Evolutionary conservation across 305 asterid species (phyloP).

Genomic region (Stenogyne calaminthoides): DNA sequence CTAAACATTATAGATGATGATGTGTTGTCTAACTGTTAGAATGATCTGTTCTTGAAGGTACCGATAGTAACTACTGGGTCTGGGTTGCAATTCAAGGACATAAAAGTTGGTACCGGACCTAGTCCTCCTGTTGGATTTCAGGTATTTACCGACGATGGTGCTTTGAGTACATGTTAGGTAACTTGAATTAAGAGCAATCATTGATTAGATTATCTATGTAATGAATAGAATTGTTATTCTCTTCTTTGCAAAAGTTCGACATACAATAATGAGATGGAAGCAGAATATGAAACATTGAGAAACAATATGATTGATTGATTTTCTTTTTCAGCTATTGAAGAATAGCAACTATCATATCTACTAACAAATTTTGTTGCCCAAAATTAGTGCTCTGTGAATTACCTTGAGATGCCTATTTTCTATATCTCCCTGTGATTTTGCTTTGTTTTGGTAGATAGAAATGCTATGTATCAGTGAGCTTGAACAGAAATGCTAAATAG

Average conservation of each 20-base stretch:
- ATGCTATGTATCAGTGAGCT: neutral
- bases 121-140: conserved; percentile 97
- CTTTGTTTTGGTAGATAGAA: neutral
- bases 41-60: conserved; percentile 47
- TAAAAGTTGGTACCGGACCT: conserved; percentile 87
- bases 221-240: neutral
- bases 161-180: neutral
- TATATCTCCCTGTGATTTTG: neutral
- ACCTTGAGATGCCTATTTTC: neutral
- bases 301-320: neutral
- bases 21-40: conserved; percentile 20
- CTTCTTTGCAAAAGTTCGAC: neutral
- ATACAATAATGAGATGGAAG: neutral
- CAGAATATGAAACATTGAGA: neutral
- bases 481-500: neutral
- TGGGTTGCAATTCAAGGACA: conserved; percentile 96
- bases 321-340: neutral
- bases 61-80: conserved; percentile 88
- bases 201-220: no score
- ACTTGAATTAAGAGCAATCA: no score
- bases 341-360: neutral
- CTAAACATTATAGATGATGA: neutral
- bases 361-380: no score
- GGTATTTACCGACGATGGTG: conserved; percentile 41
- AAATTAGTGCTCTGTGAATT: neutral